Percentiles rank a stretch among this genome's conserved stretches.
phyloP scores from a whole-genome alignment of 169 alveolate species.

The Miamiensis avidus region DNA sequence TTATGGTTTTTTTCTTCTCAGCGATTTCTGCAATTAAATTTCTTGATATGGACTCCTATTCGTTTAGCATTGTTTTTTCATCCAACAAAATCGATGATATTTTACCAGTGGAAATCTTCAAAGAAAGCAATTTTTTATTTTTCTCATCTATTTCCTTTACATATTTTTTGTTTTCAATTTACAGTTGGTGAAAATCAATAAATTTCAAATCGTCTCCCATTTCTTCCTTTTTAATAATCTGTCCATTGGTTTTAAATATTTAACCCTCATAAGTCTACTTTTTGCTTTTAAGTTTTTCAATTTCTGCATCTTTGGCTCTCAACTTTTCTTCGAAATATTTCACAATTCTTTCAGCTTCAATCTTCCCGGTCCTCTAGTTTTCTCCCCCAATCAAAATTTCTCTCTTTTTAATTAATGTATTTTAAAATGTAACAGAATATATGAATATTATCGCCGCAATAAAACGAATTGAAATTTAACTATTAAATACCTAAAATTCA shows the following conservation, averaged over 20 bases:
- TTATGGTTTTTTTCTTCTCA: not conserved
- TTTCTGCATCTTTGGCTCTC: slow-evolving; percentile 80
- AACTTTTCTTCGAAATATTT: slow-evolving; percentile 87
- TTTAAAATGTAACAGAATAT: slow-evolving; percentile 67
- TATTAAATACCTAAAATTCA: slow-evolving; percentile 71
- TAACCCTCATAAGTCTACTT: slow-evolving; percentile 72
- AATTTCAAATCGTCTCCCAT: slow-evolving; percentile 86
- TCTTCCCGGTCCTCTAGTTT: slow-evolving; percentile 84
- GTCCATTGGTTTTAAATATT: slow-evolving; percentile 77
- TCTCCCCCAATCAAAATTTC: slow-evolving; percentile 51
- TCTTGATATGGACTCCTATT: slow-evolving; percentile 23
- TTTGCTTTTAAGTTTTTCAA: slow-evolving; percentile 76
- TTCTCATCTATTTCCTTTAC: slow-evolving; percentile 90
- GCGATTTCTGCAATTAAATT: not conserved
- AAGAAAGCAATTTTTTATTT: slow-evolving; percentile 77
- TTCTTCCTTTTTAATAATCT: slow-evolving; percentile 77
- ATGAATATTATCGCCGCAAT: no score
- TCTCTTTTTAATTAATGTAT: slow-evolving; percentile 55
- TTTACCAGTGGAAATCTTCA: slow-evolving; percentile 81
- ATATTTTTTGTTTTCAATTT: slow-evolving; percentile 91
- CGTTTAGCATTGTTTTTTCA: slow-evolving; percentile 52
- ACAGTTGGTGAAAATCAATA: slow-evolving; percentile 91
- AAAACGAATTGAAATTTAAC: no score
- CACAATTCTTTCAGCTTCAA: slow-evolving; percentile 89
- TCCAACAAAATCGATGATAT: slow-evolving; percentile 57